A percentile compares a stretch with the other conserved stretches of the same genome.
These are phyloP conservation scores for Sphaerosporella brunnea DNA, from an alignment of 495 filamentous ascomycete species.

Conservation along the genomic window DNA sequence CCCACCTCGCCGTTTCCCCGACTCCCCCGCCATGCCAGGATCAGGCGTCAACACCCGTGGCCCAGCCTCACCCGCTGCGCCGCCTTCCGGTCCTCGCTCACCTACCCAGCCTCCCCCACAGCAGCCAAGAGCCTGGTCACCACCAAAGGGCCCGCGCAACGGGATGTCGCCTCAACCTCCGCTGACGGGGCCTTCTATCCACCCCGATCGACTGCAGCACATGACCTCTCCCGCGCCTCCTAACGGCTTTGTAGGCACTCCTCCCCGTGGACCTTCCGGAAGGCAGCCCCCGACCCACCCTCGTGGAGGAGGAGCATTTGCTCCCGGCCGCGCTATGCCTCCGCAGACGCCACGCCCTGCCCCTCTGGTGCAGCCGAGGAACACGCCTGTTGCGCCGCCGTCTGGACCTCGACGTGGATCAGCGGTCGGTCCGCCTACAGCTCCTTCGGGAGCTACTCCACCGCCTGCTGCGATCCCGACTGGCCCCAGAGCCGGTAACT, in stretches of 20 bases:
- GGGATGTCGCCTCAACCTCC: slow-evolving; percentile 12
- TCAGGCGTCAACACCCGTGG: slow-evolving; percentile 12
- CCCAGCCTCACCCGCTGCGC: slow-evolving; percentile 12
- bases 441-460: slow-evolving; percentile 7
- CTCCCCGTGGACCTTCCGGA: slow-evolving; percentile 17
- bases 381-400: slow-evolving; percentile 11
- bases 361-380: slow-evolving; percentile 13
- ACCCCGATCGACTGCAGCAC: slow-evolving; percentile 21
- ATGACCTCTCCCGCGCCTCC: slow-evolving; percentile 18
- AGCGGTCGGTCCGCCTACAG: slow-evolving; percentile 10
- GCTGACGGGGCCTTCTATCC: slow-evolving; percentile 12
- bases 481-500: slow-evolving; percentile 24
- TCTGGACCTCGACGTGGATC: slow-evolving; percentile 19
- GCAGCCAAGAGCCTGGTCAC: slow-evolving; percentile 23
- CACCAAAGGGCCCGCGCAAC: slow-evolving; percentile 20
- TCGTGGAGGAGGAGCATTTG: slow-evolving; percentile 14
- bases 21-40: slow-evolving; percentile 18
- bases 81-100: slow-evolving; percentile 21
- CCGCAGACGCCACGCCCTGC: slow-evolving; percentile 8
- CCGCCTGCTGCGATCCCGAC: slow-evolving; percentile 17
- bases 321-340: slow-evolving; percentile 1
- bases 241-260: slow-evolving; percentile 8
- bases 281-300: slow-evolving; percentile 11
- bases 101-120: too few relatives aligned
- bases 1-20: slow-evolving; percentile 7